Evolutionary conservation across 805 yeast genomes (phyloP), one percentile per base, ranked within the genome.

Genomic region (Kluyveromyces lactis): DNA sequence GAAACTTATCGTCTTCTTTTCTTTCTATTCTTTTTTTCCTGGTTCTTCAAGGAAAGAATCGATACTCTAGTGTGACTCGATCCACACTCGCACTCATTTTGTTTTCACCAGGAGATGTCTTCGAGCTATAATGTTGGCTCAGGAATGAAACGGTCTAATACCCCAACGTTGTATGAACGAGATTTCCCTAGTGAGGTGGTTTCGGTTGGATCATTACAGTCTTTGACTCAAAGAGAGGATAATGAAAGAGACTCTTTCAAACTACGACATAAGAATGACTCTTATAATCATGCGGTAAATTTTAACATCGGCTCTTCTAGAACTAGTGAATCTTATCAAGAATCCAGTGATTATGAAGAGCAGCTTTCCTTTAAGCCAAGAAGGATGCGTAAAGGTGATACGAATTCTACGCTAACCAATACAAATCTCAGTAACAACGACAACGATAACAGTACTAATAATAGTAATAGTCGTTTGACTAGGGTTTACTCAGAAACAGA

Each of bases 401-500:
- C 33, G 8, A 30, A n/a, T 11, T 21, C 17, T 8, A 18, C 19
- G 19, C n/a, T 27, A n/a, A 27, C 30, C 16, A 15, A 7, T 27
- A 7, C 30, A 27, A 23, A 26, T 8, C 16, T 13, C 11, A 16
- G 8, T 3, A 23, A 21, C 16, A 13, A 12, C 4, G 17, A 4
- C 15, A 23, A 24, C 18, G 13, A 19, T 17, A 26, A 19, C 29
- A 26, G 17, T 13, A n/a, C n/a, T n/a, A n/a, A n/a, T n/a, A n/a
- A n/a, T n/a, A 17, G 18, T 21, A 31, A n/a, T 8, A 17, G 24
- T 3, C 64, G 63, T 39, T 50, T 75, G 30, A 66, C 73, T 10
- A 64, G 81, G 49, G 76, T 79, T 0, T 79, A 71, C 50, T 80
- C 86, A 2, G 87, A 79, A 46, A 72, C 72, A 17, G 87, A 80